Evolutionary conservation across 2,329 filamentous ascomycete species (phyloP).

Genomic region (Drechslera avenae): DNA sequence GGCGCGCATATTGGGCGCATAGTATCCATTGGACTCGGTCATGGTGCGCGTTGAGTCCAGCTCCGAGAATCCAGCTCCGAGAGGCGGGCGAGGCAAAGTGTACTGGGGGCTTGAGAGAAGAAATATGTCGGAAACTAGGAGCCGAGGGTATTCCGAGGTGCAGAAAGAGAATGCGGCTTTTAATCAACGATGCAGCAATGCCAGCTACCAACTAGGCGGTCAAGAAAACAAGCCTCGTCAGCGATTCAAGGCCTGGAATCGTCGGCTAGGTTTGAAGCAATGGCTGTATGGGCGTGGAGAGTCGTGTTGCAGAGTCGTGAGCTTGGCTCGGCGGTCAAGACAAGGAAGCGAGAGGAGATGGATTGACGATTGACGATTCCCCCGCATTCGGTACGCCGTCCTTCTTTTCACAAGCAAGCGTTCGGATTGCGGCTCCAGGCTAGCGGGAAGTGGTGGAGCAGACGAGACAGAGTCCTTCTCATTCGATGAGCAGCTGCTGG

Average conservation of each 20-base stretch:
- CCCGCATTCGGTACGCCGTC: conserved; percentile 44
- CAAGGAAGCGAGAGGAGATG: conserved; percentile 39
- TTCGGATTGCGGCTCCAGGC: conserved; percentile 33
- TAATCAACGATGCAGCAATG: conserved; percentile 17
- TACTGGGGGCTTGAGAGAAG: conserved; percentile 23
- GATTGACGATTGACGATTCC: conserved; percentile 41
- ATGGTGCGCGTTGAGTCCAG: conserved; percentile 36
- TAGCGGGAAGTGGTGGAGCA: conserved; percentile 33
- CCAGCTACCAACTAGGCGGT: conserved; percentile 19
- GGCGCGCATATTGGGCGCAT: conserved; percentile 47
- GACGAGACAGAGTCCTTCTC: conserved; percentile 29
- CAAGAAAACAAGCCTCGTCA: conserved; percentile 17
- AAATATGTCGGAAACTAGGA: conserved; percentile 33
- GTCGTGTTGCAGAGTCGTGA: conserved; percentile 37
- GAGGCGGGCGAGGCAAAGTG: conserved; percentile 22
- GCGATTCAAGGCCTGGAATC: conserved; percentile 9
- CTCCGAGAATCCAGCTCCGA: conserved; percentile 36
- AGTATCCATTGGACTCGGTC: conserved; percentile 46
- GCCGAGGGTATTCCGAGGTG: conserved; percentile 40
- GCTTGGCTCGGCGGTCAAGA: conserved; percentile 42
- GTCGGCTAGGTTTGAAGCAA: conserved; percentile 24
- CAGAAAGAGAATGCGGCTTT: conserved; percentile 27
- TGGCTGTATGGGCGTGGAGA: conserved; percentile 27
- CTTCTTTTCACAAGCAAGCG: conserved; percentile 38
- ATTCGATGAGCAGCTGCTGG: conserved; percentile 32